These are phyloP conservation scores for Knufia fluminis DNA, from an alignment of 2,329 filamentous ascomycete species.

Conservation along the genomic window DNA sequence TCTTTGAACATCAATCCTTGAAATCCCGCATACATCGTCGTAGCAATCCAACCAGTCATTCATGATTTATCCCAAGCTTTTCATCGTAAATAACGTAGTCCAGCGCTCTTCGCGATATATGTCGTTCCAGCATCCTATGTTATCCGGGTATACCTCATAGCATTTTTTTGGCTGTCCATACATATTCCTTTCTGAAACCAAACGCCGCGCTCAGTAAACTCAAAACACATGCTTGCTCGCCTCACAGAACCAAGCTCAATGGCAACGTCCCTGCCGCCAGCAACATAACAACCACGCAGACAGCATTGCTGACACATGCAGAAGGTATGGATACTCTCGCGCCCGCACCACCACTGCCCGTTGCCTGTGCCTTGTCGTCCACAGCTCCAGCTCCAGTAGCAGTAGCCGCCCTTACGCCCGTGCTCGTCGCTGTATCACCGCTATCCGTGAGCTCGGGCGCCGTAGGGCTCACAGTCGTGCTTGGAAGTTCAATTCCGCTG, in stretches of 20 bases:
- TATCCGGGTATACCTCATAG: background rate
- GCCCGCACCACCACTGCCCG: background rate
- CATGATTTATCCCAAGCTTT: no score
- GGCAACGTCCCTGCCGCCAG: background rate
- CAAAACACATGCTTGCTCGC: background rate
- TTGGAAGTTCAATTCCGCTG: constrained; percentile 39
- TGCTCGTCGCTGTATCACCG: background rate
- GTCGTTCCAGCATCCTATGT: background rate
- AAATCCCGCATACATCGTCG: background rate
- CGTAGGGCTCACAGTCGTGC: constrained; percentile 28
- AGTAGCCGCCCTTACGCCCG: background rate
- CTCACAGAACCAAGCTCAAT: constrained; percentile 4
- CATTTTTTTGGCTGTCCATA: no score
- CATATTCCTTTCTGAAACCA: no score
- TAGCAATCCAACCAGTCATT: background rate
- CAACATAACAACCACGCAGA: background rate
- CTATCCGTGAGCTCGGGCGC: background rate
- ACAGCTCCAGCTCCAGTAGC: background rate
- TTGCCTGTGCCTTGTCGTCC: background rate
- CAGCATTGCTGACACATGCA: background rate
- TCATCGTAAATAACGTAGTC: no score
- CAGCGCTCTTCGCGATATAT: background rate
- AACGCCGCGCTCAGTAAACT: background rate
- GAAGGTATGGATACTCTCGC: background rate
- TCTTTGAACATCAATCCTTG: background rate